Evolutionary conservation across 129 eudicot genomes (phyloP).

Genomic region (Flaveria brownii): DNA sequence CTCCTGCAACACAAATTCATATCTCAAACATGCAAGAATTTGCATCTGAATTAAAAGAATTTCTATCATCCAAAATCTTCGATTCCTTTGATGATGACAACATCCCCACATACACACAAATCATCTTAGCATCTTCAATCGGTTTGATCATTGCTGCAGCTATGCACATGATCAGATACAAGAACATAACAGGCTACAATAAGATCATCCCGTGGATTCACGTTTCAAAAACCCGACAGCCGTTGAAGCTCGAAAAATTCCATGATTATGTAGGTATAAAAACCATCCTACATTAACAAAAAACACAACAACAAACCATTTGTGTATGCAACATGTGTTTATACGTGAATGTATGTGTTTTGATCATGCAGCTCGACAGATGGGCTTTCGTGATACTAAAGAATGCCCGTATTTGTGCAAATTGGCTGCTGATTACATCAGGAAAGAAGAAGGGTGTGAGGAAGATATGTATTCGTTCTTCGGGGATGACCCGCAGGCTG

Average conservation of each 20-base stretch:
- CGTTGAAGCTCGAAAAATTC: constrained; percentile 70
- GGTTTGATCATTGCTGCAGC: constrained; percentile 70
- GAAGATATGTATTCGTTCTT: constrained; percentile 74
- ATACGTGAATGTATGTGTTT: constrained; percentile 5
- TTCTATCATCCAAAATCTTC: constrained; percentile 18
- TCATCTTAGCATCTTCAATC: constrained; percentile 71
- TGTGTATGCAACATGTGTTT: constrained; percentile 6
- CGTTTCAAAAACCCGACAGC: constrained; percentile 52
- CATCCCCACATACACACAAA: constrained; percentile 47
- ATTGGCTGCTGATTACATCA: constrained; percentile 75
- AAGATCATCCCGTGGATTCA: constrained; percentile 65
- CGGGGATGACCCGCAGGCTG: constrained; percentile 63
- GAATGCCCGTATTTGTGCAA: constrained; percentile 77
- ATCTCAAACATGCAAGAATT: constrained; percentile 35
- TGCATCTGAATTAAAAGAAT: constrained; percentile 16
- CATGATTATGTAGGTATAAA: constrained; percentile 92
- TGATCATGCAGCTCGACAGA: constrained; percentile 77
- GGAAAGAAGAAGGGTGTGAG: constrained; percentile 76
- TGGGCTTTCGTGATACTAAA: constrained; percentile 67
- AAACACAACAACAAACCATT: background rate
- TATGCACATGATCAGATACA: constrained; percentile 53
- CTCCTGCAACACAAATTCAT: constrained; percentile 21
- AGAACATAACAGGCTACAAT: constrained; percentile 34
- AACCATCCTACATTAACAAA: constrained; percentile 19
- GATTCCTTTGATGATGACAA: constrained; percentile 8